A percentile compares a stretch with the other conserved stretches of the same genome.
phyloP scores from a whole-genome alignment of 352 stramenopile genomes.

The Lagenidium giganteum region DNA sequence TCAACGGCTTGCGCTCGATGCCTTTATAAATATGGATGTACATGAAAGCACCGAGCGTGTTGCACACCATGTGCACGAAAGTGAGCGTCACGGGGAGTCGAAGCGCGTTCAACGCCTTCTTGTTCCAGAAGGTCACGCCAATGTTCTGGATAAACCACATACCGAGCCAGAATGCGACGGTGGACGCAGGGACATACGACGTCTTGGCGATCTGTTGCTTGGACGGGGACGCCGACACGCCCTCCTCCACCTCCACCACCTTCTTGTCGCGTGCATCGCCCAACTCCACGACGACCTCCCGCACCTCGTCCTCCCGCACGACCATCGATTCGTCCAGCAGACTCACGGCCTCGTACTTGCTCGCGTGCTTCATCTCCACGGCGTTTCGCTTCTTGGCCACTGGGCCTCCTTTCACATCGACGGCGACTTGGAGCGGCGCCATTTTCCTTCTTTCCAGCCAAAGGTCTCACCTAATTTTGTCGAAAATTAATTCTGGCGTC shows the following conservation, averaged over 20 bases:
- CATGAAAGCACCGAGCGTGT: conserved; percentile 81
- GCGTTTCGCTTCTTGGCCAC: too few species aligned
- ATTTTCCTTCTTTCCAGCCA: background rate
- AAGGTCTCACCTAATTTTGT: too few species aligned
- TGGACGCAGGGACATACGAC: conserved; percentile 57
- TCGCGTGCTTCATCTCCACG: background rate
- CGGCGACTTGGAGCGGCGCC: conserved; percentile 3
- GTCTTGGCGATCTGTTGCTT: conserved; percentile 31
- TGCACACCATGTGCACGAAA: conserved; percentile 94
- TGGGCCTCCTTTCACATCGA: background rate
- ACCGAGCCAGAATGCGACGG: conserved; percentile 74
- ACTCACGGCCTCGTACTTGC: conserved; percentile 15
- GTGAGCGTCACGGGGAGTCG: conserved; percentile 78
- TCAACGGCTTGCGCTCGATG: conserved; percentile 62
- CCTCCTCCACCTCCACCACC: background rate
- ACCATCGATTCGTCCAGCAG: background rate
- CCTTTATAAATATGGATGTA: conserved; percentile 69
- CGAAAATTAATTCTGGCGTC: too few species aligned
- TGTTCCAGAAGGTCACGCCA: conserved; percentile 94
- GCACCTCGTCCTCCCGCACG: conserved; percentile 4
- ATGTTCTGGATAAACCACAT: conserved; percentile 92
- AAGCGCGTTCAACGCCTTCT: conserved; percentile 80
- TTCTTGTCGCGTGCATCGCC: background rate
- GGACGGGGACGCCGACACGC: background rate
- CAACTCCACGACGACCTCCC: conserved; percentile 8